A percentile compares a stretch with the other conserved stretches of the same genome.
Evolutionary conservation across 176 grass and related monocot species (phyloP).

Genomic region (Oryza glumipatula): DNA sequence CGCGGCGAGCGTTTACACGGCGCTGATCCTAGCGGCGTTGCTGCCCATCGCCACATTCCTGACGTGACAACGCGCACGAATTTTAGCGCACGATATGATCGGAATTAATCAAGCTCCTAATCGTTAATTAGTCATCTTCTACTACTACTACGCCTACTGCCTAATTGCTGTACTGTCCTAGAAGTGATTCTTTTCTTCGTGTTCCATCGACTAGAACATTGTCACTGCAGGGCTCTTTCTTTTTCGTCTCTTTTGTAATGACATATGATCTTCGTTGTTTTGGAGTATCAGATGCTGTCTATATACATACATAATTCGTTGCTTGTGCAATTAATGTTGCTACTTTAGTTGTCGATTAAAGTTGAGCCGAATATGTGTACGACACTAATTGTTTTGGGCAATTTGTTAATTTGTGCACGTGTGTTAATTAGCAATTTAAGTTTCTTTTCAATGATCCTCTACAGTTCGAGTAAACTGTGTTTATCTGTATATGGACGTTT

Average conservation of each 20-base stretch:
- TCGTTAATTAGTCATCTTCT: neutral
- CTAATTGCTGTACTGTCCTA: neutral
- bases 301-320: neutral
- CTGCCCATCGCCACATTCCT: constrained; percentile 25
- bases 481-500: too few species aligned
- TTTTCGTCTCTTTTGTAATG: neutral
- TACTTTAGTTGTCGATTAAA: neutral
- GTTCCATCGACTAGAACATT: neutral
- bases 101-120: neutral
- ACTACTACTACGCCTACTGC: neutral
- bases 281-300: neutral
- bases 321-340: neutral
- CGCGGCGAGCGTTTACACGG: constrained; percentile 30
- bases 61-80: constrained; percentile 24
- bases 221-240: neutral
- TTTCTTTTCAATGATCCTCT: too few species aligned
- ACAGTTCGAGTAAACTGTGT: too few species aligned
- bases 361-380: neutral
- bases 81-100: neutral
- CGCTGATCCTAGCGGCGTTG: constrained; percentile 18
- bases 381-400: neutral
- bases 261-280: neutral
- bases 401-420: neutral
- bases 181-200: neutral
- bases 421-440: too few species aligned